Conservation (phyloP, 1,284 basidiomycete genomes). For the Leccinum subrobustum region DNA sequence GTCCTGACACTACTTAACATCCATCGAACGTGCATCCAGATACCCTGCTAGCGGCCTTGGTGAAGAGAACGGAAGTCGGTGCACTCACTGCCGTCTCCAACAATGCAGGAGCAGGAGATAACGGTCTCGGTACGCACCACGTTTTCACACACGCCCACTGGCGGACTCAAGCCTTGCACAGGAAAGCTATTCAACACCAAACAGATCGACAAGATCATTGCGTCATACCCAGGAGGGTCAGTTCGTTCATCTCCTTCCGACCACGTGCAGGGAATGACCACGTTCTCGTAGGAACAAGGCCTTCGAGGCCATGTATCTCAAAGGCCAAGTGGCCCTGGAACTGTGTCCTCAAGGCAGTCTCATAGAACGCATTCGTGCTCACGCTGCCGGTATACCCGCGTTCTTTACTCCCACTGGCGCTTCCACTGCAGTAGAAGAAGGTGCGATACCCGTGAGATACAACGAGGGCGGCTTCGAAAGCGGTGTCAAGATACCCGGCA, state of each 20-base stretch:
- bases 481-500: conserved; percentile 68
- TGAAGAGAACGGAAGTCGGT: conserved; percentile 68
- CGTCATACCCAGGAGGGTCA: conserved; percentile 85
- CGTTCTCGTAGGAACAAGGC: conserved; percentile 62
- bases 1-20: not conserved
- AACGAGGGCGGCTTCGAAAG: conserved; percentile 64
- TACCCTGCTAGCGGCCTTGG: conserved; percentile 82
- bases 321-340: conserved; percentile 81
- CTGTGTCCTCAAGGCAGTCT: conserved; percentile 91
- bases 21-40: conserved; percentile 43
- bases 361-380: conserved; percentile 87
- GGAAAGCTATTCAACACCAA: conserved; percentile 76
- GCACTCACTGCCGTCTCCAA: conserved; percentile 87
- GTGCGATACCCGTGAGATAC: conserved; percentile 74
- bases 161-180: conserved; percentile 32
- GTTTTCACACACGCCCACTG: not conserved
- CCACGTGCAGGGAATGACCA: not conserved
- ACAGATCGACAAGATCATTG: conserved; percentile 83
- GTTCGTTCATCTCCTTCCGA: conserved; percentile 19
- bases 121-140: conserved; percentile 67
- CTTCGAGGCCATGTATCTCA: conserved; percentile 77
- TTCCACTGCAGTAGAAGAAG: conserved; percentile 82
- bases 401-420: conserved; percentile 96
- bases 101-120: conserved; percentile 80
- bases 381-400: conserved; percentile 93